phyloP scores from a whole-genome alignment of 371 early-diverging fungal species.

The Mycotypha africana region DNA sequence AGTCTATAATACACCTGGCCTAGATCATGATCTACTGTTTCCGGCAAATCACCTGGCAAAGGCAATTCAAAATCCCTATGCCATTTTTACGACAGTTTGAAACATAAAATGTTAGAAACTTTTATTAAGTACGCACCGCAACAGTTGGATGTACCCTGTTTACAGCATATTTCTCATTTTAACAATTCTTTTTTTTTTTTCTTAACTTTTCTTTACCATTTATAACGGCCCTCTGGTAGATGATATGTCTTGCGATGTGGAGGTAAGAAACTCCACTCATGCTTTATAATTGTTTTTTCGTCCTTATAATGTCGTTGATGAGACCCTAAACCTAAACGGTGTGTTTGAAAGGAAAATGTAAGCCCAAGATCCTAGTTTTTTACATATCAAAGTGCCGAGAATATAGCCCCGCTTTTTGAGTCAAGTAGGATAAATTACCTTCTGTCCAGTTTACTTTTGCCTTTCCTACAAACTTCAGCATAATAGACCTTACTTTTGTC shows the following conservation, averaged over 20 bases:
- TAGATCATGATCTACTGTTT: constrained; percentile 31
- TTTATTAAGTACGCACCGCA: too few relatives aligned
- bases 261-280: constrained; percentile 41
- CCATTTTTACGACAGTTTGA: too few relatives aligned
- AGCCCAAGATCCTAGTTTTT: too few relatives aligned
- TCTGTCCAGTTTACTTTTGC: constrained; percentile 41
- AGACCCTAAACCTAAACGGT: constrained; percentile 27
- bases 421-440: constrained; percentile 26
- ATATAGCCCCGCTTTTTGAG: neutral
- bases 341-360: too few relatives aligned
- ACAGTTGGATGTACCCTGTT: too few relatives aligned
- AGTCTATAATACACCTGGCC: constrained; percentile 35
- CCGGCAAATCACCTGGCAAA: constrained; percentile 47
- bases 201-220: constrained; percentile 26
- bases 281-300: constrained; percentile 33
- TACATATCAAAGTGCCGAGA: too few relatives aligned
- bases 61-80: constrained; percentile 51
- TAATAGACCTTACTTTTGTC: constrained; percentile 33
- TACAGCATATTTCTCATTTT: too few relatives aligned
- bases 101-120: too few relatives aligned
- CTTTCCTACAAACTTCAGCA: constrained; percentile 39
- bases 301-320: constrained; percentile 42
- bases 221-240: constrained; percentile 31
- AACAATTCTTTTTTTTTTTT: too few relatives aligned
- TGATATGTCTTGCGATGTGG: constrained; percentile 31